A percentile compares a stretch with the other conserved stretches of the same genome.
Evolutionary conservation across 2,329 filamentous ascomycete species (phyloP).

Genomic region (Fusarium sp.): DNA sequence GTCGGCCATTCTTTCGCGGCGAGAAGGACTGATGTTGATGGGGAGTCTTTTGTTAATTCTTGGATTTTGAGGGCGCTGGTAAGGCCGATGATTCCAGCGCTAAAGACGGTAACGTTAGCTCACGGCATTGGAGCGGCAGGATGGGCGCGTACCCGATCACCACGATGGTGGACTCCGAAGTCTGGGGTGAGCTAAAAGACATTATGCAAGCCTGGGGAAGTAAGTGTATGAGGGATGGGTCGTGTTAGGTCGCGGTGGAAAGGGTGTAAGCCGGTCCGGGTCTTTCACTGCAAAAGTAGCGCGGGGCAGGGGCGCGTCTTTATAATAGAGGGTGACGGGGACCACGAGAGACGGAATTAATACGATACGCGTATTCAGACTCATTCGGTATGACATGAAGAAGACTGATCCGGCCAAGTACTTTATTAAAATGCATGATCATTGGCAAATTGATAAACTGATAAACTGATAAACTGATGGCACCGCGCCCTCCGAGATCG

Average conservation of each 20-base stretch:
- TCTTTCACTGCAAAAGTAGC: neutral
- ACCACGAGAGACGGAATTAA: neutral
- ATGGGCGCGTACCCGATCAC: constrained; percentile 44
- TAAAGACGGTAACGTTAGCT: constrained; percentile 39
- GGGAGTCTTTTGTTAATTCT: constrained; percentile 20
- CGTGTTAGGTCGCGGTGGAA: neutral
- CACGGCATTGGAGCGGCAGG: too few species aligned
- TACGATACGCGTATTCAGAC: neutral
- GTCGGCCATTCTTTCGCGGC: constrained; percentile 52
- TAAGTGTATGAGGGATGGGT: neutral
- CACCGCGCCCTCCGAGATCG: neutral
- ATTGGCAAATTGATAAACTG: rapidly evolving
- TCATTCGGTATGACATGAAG: neutral
- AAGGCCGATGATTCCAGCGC: constrained; percentile 66
- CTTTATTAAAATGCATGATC: neutral
- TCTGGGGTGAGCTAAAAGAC: neutral
- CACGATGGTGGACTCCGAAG: constrained; percentile 39
- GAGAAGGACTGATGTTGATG: constrained; percentile 39
- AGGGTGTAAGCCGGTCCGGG: neutral
- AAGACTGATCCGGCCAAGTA: neutral
- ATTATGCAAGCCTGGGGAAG: neutral
- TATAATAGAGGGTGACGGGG: too few species aligned
- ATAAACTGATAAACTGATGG: neutral
- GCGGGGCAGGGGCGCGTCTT: rapidly evolving
- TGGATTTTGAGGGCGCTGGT: constrained; percentile 61